Evolutionary conservation across 805 yeast species (phyloP).

Genomic region (Cyberlindnera sargentensis): DNA sequence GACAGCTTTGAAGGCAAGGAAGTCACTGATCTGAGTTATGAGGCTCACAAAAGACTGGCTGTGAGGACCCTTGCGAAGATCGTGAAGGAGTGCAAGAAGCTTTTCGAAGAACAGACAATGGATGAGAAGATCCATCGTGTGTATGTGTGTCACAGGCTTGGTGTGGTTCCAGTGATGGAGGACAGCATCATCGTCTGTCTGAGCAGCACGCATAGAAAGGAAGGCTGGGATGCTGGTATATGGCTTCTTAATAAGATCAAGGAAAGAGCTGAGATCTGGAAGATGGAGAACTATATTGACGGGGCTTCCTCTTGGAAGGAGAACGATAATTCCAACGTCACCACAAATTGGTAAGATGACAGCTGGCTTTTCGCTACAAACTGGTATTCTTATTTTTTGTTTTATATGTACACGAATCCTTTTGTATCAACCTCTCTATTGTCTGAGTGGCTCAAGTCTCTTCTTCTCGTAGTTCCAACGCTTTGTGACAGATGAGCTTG

Average conservation of each 20-base stretch:
- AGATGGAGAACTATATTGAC: slow-evolving; percentile 36
- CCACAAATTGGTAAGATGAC: neutral
- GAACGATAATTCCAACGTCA: slow-evolving; percentile 26
- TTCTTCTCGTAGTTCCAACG: slow-evolving; percentile 56
- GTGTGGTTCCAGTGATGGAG: slow-evolving; percentile 39
- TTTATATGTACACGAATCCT: neutral
- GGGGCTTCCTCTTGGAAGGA: slow-evolving; percentile 38
- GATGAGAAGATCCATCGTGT: slow-evolving; percentile 27
- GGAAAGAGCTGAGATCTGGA: slow-evolving; percentile 43
- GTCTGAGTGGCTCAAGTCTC: slow-evolving; percentile 35
- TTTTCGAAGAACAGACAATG: slow-evolving; percentile 19
- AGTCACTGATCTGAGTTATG: slow-evolving; percentile 37
- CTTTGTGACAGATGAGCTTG: slow-evolving; percentile 41
- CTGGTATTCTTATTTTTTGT: no score
- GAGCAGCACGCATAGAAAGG: slow-evolving; percentile 38
- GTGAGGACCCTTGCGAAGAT: slow-evolving; percentile 29
- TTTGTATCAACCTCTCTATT: neutral
- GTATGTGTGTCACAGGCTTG: slow-evolving; percentile 39
- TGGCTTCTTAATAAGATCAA: slow-evolving; percentile 40
- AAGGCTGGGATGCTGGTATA: slow-evolving; percentile 41
- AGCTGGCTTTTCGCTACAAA: neutral
- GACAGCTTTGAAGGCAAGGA: slow-evolving; percentile 34
- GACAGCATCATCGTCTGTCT: slow-evolving; percentile 41
- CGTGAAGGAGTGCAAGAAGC: slow-evolving; percentile 26
- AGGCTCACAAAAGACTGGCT: slow-evolving; percentile 39